Evolutionary conservation across 116 monocot species (phyloP).

Genomic region (Dioscorea cayenensis): DNA sequence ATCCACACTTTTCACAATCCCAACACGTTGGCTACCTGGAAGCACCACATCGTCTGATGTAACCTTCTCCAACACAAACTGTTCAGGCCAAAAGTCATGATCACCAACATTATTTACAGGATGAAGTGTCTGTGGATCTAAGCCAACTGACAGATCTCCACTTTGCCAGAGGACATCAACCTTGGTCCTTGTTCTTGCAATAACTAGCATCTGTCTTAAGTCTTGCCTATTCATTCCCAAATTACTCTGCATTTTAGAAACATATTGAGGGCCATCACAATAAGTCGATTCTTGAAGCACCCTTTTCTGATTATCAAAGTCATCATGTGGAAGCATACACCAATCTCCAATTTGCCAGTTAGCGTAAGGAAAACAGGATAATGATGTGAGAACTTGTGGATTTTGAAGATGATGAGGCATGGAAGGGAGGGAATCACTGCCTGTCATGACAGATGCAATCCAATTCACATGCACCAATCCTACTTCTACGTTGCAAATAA

Average conservation of each 20-base stretch:
- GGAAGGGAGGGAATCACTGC: constrained; percentile 13
- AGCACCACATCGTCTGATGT: constrained; percentile 30
- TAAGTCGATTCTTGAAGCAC: not conserved
- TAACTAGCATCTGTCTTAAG: constrained; percentile 33
- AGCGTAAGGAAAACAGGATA: constrained; percentile 58
- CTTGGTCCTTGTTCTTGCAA: constrained; percentile 63
- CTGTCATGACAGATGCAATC: constrained; percentile 54
- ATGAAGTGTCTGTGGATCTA: constrained; percentile 49
- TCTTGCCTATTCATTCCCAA: constrained; percentile 9
- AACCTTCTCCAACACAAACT: constrained; percentile 71
- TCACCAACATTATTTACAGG: constrained; percentile 75
- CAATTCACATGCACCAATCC: constrained; percentile 69
- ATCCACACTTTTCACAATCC: constrained; percentile 67
- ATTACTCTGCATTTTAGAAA: constrained; percentile 21
- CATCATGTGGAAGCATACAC: constrained; percentile 58
- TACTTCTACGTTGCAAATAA: constrained; percentile 49
- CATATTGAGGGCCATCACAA: constrained; percentile 3
- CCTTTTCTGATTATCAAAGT: constrained; percentile 10
- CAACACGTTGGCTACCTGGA: constrained; percentile 21
- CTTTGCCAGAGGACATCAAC: constrained; percentile 86
- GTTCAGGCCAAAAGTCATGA: constrained; percentile 89
- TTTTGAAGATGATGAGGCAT: constrained; percentile 42
- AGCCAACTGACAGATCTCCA: constrained; percentile 43
- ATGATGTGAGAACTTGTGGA: constrained; percentile 48
- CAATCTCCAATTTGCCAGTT: constrained; percentile 96